Base-by-base conservation (phyloP, 495 filamentous ascomycete species). In the Aspergillus incahuasiensis region DNA sequence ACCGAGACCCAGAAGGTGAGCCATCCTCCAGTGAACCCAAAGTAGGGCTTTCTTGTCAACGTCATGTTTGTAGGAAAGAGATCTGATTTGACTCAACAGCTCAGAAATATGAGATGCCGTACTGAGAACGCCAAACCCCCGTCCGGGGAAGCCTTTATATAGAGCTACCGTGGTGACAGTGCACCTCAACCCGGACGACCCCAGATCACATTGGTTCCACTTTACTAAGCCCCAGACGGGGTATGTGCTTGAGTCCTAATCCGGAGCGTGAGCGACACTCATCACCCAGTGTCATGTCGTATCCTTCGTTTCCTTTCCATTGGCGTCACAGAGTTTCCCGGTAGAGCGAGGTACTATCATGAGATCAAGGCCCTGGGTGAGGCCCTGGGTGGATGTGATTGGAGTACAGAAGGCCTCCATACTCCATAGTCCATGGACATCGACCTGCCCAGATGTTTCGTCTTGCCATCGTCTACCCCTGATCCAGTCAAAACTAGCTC, bases 1-100 rank as follows among this genome's bases (percentile, higher is more conserved):
- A 80, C 73, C n/a, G 78, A 80, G 46, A 82, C 71, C 80, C 79
- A 83, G 57, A 84, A 80, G 28, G 75, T 81, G 15, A 84, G 68
- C 79, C 78, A 82, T 67, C 74, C 75, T 39, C 81, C 78, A 15
- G 71, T 83, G 24, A 83, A 43, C 35, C 80, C 81, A 56, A 85
- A 82, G 56, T 78, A 84, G 39, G 78, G 82, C 60, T 74, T 62
- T 59, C 74, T 62, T 53, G 67, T 77, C 44, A n/a, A 30, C 8
- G 24, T 5, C 21, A 25, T 28, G 21, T 28, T 21, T 28, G 18
- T 24, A 12, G 19, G 22, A 22, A 2, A 18, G 22, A n/a, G 24
- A 3, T 13, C 2, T 3, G 5, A n/a, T 1, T n/a, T n/a, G 21
- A n/a, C 1, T 18, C n/a, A 25, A n/a, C 13, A 25, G 24, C 13